These are phyloP conservation scores for Leucocoprinus birnbaumii DNA, from an alignment of 768 basidiomycete species.

Conservation along the genomic window DNA sequence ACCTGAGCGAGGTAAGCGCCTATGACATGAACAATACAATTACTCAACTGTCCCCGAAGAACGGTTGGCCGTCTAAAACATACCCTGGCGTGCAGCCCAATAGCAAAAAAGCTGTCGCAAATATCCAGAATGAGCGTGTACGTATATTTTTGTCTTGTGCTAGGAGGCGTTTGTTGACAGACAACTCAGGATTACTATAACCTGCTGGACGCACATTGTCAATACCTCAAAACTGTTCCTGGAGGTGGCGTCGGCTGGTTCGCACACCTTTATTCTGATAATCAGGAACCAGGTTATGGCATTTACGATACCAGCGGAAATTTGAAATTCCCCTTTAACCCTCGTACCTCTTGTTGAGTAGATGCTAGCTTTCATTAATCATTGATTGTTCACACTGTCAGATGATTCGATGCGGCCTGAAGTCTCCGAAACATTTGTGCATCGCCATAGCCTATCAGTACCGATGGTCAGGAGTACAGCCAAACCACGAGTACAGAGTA, in stretches of 20 bases:
- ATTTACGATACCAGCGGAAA: conserved; percentile 48
- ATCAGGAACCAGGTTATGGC: conserved; percentile 67
- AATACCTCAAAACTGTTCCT: conserved; percentile 52
- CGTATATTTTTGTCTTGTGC: conserved; percentile 16
- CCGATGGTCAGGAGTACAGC: no score
- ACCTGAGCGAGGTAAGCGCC: conserved; percentile 55
- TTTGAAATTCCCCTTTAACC: conserved; percentile 64
- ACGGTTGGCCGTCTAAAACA: conserved; percentile 74
- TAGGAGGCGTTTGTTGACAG: neutral
- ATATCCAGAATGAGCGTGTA: conserved; percentile 61
- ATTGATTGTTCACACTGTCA: neutral
- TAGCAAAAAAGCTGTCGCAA: conserved; percentile 55
- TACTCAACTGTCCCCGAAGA: conserved; percentile 35
- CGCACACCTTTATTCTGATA: conserved; percentile 74
- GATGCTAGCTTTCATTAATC: neutral
- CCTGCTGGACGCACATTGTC: conserved; percentile 63
- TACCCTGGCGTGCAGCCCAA: conserved; percentile 64
- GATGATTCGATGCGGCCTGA: neutral
- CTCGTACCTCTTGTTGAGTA: conserved; percentile 53
- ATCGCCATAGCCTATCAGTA: no score
- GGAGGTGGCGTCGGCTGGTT: conserved; percentile 80
- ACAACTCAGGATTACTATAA: conserved; percentile 51
- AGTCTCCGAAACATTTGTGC: conserved; percentile 4
- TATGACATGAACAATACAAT: neutral
- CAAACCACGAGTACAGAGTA: no score